Evolutionary conservation across 306 rosid species (phyloP).

Genomic region (Medicago ruthenica): DNA sequence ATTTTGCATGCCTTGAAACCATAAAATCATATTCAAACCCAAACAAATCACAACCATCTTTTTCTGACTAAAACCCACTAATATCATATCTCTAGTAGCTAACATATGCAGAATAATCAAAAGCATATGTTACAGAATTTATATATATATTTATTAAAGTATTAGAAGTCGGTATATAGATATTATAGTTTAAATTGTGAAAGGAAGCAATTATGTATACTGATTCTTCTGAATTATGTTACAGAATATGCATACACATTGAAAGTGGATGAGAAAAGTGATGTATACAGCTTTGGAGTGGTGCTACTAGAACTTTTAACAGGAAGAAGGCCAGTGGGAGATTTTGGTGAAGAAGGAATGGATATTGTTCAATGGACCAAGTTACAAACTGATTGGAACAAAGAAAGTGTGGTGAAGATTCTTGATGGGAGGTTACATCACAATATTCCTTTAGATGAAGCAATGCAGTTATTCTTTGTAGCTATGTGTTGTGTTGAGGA

Average conservation of each 20-base stretch:
- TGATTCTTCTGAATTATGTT: constrained; percentile 25
- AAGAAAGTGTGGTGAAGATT: constrained; percentile 66
- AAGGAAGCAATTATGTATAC: neutral
- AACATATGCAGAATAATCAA: constrained; percentile 48
- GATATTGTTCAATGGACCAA: constrained; percentile 92
- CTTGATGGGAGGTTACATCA: constrained; percentile 61
- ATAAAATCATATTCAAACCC: constrained; percentile 37
- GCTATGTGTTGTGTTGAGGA: constrained; percentile 87
- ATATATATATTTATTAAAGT: too few species aligned
- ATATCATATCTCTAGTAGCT: constrained; percentile 36
- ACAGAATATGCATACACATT: constrained; percentile 90
- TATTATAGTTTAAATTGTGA: constrained; percentile 1
- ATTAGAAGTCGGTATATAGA: too few species aligned
- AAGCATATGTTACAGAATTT: constrained; percentile 6
- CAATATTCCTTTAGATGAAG: constrained; percentile 67
- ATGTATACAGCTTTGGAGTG: constrained; percentile 89
- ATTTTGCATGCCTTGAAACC: constrained; percentile 76
- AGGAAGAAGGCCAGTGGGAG: constrained; percentile 77
- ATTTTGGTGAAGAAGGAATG: constrained; percentile 86
- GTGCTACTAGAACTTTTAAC: constrained; percentile 78
- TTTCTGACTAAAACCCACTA: constrained; percentile 51
- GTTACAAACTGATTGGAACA: constrained; percentile 64
- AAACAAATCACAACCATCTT: constrained; percentile 44
- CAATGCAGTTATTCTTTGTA: constrained; percentile 78
- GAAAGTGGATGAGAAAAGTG: constrained; percentile 85